Evolutionary conservation across 768 basidiomycete species (phyloP).

Genomic region (Galerina sulciceps): DNA sequence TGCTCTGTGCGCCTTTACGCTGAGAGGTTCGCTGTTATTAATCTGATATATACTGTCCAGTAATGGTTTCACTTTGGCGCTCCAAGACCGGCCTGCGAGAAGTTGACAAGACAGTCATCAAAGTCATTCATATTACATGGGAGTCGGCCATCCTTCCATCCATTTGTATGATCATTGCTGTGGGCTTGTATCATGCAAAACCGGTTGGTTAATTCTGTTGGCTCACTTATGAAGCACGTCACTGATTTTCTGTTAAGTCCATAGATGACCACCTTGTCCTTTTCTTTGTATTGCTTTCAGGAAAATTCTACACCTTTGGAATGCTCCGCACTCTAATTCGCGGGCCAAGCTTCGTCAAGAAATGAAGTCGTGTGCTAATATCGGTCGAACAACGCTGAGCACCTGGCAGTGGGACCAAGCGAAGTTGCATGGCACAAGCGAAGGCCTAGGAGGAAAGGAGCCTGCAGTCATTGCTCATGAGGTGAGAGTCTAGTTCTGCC

Average conservation of each 20-base stretch:
- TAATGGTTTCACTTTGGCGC: constrained; percentile 44
- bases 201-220: constrained; percentile 29
- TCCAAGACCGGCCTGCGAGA: constrained; percentile 37
- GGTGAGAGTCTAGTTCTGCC: background rate
- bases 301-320: constrained; percentile 51
- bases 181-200: constrained; percentile 37
- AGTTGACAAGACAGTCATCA: constrained; percentile 41
- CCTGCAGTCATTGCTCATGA: background rate
- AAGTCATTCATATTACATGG: constrained; percentile 45
- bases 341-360: constrained; percentile 35
- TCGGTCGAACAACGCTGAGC: constrained; percentile 45
- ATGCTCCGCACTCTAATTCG: constrained; percentile 44
- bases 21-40: too few relatives aligned
- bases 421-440: background rate
- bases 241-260: constrained; percentile 21
- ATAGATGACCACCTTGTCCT: constrained; percentile 44
- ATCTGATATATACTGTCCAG: constrained; percentile 25
- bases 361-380: constrained; percentile 42
- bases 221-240: background rate
- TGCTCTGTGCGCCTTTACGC: constrained; percentile 34
- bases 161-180: constrained; percentile 38
- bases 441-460: constrained; percentile 3
- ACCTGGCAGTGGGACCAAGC: constrained; percentile 31
- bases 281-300: constrained; percentile 52
- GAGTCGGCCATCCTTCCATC: constrained; percentile 37